Percentiles rank a stretch among this genome's conserved stretches.
Conservation (phyloP, 2,329 filamentous ascomycete species). For the Talaromyces sp. region DNA sequence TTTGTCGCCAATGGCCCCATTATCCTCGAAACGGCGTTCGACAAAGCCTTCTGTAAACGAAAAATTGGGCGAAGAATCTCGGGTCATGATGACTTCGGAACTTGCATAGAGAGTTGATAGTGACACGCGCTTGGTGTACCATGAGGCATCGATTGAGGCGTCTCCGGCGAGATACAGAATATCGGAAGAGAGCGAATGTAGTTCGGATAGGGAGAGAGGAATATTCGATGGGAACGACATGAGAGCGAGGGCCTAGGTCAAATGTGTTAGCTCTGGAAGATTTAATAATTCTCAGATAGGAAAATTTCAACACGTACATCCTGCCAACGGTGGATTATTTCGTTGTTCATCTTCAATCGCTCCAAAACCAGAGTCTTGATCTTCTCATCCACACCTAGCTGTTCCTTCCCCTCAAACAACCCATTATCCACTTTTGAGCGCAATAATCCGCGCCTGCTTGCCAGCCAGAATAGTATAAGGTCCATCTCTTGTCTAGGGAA, state of each 20-base stretch:
- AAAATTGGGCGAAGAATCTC: conserved; percentile 69
- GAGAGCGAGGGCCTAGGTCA: conserved; percentile 69
- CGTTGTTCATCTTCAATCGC: conserved; percentile 66
- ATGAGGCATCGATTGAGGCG: conserved; percentile 70
- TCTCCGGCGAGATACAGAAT: conserved; percentile 87
- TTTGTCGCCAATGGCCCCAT: conserved; percentile 55
- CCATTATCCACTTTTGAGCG: conserved; percentile 29
- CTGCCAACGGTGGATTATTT: conserved; percentile 74
- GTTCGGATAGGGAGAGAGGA: conserved; percentile 68
- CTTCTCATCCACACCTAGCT: conserved; percentile 52
- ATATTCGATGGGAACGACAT: conserved; percentile 83
- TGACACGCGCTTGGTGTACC: conserved; percentile 71
- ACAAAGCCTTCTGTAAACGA: conserved; percentile 74
- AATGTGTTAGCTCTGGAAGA: conserved; percentile 5
- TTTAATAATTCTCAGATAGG: too few relatives aligned
- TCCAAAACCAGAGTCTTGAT: conserved; percentile 70
- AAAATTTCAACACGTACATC: conserved; percentile 55
- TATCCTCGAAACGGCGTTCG: conserved; percentile 66
- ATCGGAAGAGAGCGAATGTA: conserved; percentile 80
- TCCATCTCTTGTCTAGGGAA: conserved; percentile 76
- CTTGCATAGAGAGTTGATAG: conserved; percentile 66
- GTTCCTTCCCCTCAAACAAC: conserved; percentile 17
- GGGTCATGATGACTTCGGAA: conserved; percentile 90
- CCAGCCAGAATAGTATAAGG: conserved; percentile 55
- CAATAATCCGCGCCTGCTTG: conserved; percentile 33